Percentiles rank a stretch among this genome's conserved stretches.
These are phyloP conservation scores for Lichtheimia hyalospora DNA, from an alignment of 371 early-diverging fungal genomes.

Conservation along the genomic window DNA sequence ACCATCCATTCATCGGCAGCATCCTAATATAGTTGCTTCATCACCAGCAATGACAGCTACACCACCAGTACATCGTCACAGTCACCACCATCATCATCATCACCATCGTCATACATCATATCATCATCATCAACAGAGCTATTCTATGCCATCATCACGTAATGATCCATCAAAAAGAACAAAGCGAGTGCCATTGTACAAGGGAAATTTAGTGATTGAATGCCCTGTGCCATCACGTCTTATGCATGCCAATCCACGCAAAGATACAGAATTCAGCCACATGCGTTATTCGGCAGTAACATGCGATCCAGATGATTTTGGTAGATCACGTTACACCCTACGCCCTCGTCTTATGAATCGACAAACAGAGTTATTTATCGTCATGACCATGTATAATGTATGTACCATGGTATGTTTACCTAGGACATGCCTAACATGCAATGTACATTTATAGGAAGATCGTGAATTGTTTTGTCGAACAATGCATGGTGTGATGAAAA, in stretches of 20 bases:
- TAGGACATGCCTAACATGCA: background rate
- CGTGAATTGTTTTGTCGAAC: slow-evolving; percentile 68
- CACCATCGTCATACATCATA: background rate
- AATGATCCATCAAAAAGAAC: background rate
- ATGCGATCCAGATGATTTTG: slow-evolving; percentile 60
- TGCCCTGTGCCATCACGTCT: slow-evolving; percentile 53
- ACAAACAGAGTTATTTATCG: slow-evolving; percentile 65
- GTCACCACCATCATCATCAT: background rate
- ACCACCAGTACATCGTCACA: background rate
- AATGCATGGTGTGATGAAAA: slow-evolving; percentile 78
- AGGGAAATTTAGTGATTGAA: slow-evolving; percentile 55
- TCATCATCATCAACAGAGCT: background rate
- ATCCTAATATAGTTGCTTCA: background rate
- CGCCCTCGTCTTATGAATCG: slow-evolving; percentile 47
- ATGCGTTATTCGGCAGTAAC: slow-evolving; percentile 77
- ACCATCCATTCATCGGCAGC: background rate
- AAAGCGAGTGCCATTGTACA: slow-evolving; percentile 55
- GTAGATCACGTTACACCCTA: slow-evolving; percentile 42
- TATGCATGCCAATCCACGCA: slow-evolving; percentile 34
- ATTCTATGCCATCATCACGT: too few species aligned
- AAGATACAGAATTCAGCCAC: slow-evolving; percentile 62
- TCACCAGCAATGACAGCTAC: background rate
- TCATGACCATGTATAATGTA: slow-evolving; percentile 71
- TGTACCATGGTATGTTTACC: background rate
- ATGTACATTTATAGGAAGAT: slow-evolving; percentile 61